Evolutionary conservation across 352 stramenopile species (phyloP).

Genomic region (Plasmopara halstedii): DNA sequence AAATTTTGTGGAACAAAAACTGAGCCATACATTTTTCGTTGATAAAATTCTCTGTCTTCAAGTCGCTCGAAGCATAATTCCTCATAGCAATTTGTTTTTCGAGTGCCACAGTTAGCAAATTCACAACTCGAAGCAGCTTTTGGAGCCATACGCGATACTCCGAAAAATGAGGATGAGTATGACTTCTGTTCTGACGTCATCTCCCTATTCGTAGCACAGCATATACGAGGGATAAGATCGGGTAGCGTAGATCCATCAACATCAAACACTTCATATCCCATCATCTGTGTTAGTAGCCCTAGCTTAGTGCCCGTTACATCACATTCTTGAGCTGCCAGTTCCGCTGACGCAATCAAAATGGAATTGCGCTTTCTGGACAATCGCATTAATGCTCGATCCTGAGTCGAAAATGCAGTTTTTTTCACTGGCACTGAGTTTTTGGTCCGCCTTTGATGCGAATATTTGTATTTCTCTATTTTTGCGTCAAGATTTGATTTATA

Average conservation of each 20-base stretch:
- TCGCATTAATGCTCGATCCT: conserved; percentile 43
- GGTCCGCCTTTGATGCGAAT: conserved; percentile 12
- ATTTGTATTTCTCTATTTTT: conserved; percentile 1
- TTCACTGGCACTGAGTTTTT: conserved; percentile 46
- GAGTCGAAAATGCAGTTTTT: conserved; percentile 11
- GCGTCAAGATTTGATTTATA: conserved; percentile 4
- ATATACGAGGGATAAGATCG: conserved; percentile 25
- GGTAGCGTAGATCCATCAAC: conserved; percentile 13
- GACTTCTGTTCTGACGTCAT: conserved; percentile 16
- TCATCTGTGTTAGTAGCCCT: conserved; percentile 4
- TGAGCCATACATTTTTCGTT: conserved; percentile 47
- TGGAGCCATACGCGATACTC: conserved; percentile 16
- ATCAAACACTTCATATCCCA: conserved; percentile 30
- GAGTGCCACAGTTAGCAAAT: neutral
- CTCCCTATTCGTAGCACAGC: conserved; percentile 22
- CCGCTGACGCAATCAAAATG: conserved; percentile 25
- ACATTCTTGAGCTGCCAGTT: conserved; percentile 8
- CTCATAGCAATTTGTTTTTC: conserved; percentile 31
- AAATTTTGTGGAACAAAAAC: conserved; percentile 41
- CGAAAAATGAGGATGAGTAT: conserved; percentile 28
- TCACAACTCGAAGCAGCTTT: conserved; percentile 6
- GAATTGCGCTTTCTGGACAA: conserved; percentile 52
- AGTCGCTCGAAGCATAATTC: conserved; percentile 27
- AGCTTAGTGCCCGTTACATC: conserved; percentile 4
- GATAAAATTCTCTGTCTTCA: conserved; percentile 39